phyloP scores from a whole-genome alignment of 257 asterid genomes.

The Schizonepeta tenuifolia region DNA sequence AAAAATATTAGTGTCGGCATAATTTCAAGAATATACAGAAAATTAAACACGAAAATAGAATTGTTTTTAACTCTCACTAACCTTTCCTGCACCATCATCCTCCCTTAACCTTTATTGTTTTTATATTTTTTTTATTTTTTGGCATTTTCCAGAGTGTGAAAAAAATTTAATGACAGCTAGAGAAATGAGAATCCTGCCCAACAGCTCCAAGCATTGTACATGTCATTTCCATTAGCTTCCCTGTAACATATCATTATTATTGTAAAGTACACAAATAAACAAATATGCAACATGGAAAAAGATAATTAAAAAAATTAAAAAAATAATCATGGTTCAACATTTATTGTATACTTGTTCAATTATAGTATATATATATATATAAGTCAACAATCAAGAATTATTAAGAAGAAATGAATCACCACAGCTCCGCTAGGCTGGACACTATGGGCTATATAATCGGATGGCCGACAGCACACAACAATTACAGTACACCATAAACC shows the following conservation, averaged over 20 bases:
- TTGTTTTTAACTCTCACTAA: conserved; percentile 17
- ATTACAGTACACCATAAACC: conserved; percentile 24
- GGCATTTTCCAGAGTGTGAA: conserved; percentile 29
- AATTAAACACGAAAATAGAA: background rate
- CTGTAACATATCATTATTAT: conserved; percentile 43
- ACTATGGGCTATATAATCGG: conserved; percentile 17
- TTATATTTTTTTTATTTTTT: conserved; percentile 7
- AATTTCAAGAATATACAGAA: background rate
- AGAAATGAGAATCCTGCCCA: conserved; percentile 62
- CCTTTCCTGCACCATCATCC: conserved; percentile 42
- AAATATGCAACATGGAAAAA: background rate
- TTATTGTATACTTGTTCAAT: background rate
- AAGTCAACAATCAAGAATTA: conserved; percentile 46
- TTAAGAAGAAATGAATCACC: background rate
- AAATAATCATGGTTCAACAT: background rate
- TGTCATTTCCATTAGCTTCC: conserved; percentile 84
- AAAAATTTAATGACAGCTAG: conserved; percentile 62
- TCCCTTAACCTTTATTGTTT: conserved; percentile 30
- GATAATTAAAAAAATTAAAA: background rate
- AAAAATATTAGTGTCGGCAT: conserved; percentile 11
- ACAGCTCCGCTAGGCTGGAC: conserved; percentile 49
- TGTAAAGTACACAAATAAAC: background rate
- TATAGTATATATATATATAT: too few species aligned
- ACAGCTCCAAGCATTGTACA: conserved; percentile 75
- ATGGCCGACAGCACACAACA: conserved; percentile 29